Percentiles rank a stretch among this genome's conserved stretches.
phyloP scores from a whole-genome alignment of 768 basidiomycete species.

The Hydnomerulius pinastri region DNA sequence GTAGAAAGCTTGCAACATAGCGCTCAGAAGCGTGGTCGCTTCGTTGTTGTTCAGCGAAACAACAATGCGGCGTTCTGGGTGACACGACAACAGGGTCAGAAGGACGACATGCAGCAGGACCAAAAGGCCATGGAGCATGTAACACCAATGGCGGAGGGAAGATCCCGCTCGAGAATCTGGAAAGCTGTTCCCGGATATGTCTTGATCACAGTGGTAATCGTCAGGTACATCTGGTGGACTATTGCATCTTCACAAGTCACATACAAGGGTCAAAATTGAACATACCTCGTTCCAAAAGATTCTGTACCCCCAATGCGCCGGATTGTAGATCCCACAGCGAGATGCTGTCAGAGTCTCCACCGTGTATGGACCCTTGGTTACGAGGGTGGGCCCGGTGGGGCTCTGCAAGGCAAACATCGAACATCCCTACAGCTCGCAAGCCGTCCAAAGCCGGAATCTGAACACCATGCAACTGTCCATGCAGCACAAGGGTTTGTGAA shows the following conservation, averaged over 20 bases:
- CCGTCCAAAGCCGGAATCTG: not conserved
- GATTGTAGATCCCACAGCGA: no score
- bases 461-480: not conserved
- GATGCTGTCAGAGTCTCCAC: no score
- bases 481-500: slow-evolving; percentile 3
- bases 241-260: no score
- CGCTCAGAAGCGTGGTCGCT: not conserved
- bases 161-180: no score
- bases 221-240: no score
- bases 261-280: no score
- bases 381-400: no score
- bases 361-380: no score
- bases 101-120: slow-evolving; percentile 9
- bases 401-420: slow-evolving; percentile 3
- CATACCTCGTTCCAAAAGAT: no score
- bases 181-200: no score
- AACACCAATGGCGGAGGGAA: not conserved
- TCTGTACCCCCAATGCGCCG: no score
- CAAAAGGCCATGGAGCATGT: slow-evolving; percentile 2
- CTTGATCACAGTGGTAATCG: no score
- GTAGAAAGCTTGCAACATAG: slow-evolving; percentile 5
- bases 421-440: slow-evolving; percentile 12
- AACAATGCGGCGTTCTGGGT: slow-evolving; percentile 1
- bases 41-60: not conserved
- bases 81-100: not conserved